Conservation (phyloP, 305 asterid species). For the Fraxinus angustifolia region DNA sequence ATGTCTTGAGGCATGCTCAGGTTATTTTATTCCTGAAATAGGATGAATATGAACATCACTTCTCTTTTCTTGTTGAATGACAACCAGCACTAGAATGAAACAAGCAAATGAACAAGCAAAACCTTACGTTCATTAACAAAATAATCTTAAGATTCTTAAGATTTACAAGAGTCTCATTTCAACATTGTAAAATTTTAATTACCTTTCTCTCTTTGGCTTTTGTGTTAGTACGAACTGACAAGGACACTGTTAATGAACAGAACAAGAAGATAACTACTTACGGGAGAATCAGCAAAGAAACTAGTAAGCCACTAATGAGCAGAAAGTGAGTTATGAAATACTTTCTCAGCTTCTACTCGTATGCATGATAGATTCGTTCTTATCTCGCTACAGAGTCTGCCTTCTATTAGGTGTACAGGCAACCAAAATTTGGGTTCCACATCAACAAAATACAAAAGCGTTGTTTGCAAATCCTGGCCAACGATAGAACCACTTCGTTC, state of each 20-base stretch:
- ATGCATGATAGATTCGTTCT: constrained; percentile 56
- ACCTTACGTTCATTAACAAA: background rate
- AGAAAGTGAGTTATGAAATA: constrained; percentile 29
- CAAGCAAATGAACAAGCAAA: background rate
- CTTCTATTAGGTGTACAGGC: constrained; percentile 76
- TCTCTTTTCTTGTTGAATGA: background rate
- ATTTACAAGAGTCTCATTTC: background rate
- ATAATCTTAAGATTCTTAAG: background rate
- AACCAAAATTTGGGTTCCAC: constrained; percentile 84
- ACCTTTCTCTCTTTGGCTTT: background rate
- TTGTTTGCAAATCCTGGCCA: constrained; percentile 48
- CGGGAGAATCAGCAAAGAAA: constrained; percentile 12
- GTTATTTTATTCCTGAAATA: constrained; percentile 4
- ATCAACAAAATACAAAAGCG: constrained; percentile 51
- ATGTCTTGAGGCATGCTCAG: constrained; percentile 3
- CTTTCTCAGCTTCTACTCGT: constrained; percentile 59
- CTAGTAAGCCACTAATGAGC: constrained; percentile 18
- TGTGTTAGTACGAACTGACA: background rate
- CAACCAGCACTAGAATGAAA: background rate
- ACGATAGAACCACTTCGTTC: constrained; percentile 27
- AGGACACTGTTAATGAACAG: background rate
- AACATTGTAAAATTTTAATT: background rate
- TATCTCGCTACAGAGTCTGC: constrained; percentile 67
- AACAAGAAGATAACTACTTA: constrained; percentile 4
- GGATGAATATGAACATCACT: background rate